Percentiles rank a stretch among this genome's conserved stretches.
Conservation (phyloP, 129 eudicot genomes). For the Artemisia argyi region DNA sequence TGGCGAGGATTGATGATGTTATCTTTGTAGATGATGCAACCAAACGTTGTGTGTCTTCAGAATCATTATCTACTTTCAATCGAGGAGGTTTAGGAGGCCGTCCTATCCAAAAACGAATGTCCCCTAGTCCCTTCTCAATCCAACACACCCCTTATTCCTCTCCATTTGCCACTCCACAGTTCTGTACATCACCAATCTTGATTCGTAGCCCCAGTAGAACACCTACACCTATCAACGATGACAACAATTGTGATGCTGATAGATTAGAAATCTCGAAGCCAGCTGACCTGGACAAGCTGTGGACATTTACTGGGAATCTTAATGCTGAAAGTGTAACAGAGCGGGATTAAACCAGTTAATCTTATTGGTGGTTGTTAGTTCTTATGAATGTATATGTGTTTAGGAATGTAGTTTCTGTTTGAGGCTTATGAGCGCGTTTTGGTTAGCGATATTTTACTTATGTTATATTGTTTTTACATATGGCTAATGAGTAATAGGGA, state of each 20-base stretch:
- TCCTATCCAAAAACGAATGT: constrained; percentile 75
- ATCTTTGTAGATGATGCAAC: constrained; percentile 63
- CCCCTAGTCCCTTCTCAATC: constrained; percentile 88
- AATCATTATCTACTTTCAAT: constrained; percentile 54
- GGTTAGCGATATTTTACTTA: background rate
- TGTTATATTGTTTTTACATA: background rate
- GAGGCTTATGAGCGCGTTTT: background rate
- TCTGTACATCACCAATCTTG: constrained; percentile 62
- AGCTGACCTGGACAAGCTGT: constrained; percentile 65
- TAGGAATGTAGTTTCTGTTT: constrained; percentile 9
- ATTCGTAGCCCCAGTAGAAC: constrained; percentile 60
- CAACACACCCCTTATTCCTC: constrained; percentile 74
- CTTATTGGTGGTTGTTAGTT: background rate
- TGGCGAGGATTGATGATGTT: constrained; percentile 59
- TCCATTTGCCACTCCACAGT: constrained; percentile 82
- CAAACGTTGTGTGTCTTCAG: constrained; percentile 52
- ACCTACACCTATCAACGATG: constrained; percentile 34
- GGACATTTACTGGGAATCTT: constrained; percentile 58
- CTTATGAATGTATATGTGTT: constrained; percentile 20
- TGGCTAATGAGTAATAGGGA: background rate
- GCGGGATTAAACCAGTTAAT: constrained; percentile 53
- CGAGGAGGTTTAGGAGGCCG: constrained; percentile 76
- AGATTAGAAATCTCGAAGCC: constrained; percentile 46
- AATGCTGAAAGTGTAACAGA: constrained; percentile 45
- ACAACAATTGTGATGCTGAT: constrained; percentile 17